A percentile compares a stretch with the other conserved stretches of the same genome.
These are phyloP conservation scores for Misopates orontium DNA, from an alignment of 257 asterid genomes.

Conservation along the genomic window DNA sequence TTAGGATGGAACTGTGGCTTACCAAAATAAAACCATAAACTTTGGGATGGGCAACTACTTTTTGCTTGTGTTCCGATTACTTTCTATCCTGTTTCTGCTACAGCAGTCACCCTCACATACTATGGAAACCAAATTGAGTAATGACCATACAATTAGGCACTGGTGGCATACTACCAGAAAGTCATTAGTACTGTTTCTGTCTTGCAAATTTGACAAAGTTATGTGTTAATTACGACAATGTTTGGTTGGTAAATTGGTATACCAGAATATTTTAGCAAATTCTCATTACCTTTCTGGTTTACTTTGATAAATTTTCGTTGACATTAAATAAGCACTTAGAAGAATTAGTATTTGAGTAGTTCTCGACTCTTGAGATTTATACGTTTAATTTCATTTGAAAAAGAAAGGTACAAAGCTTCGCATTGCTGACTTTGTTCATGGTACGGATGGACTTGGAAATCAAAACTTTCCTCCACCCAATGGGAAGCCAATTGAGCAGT, in stretches of 20 bases:
- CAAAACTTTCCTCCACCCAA: constrained; percentile 94
- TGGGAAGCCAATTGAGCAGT: constrained; percentile 73
- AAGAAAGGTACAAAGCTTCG: constrained; percentile 95
- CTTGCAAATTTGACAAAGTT: constrained; percentile 3
- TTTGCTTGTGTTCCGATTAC: not conserved
- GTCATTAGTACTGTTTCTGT: constrained; percentile 6
- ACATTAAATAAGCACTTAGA: constrained; percentile 5
- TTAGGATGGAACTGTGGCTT: not conserved
- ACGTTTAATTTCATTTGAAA: constrained; percentile 27
- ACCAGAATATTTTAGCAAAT: not conserved
- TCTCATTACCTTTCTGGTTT: constrained; percentile 6
- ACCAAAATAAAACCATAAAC: no score
- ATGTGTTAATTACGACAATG: constrained; percentile 12
- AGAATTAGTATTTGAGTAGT: constrained; percentile 17
- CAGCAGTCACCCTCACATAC: constrained; percentile 1
- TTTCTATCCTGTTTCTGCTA: not conserved
- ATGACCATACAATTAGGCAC: not conserved
- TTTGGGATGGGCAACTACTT: not conserved
- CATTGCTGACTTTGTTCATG: constrained; percentile 94
- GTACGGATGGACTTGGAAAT: constrained; percentile 97
- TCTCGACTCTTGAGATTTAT: constrained; percentile 20
- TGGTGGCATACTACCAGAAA: constrained; percentile 2
- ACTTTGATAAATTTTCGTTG: constrained; percentile 6
- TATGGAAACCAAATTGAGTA: constrained; percentile 1
- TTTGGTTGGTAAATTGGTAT: constrained; percentile 4